Evolutionary conservation across 1,139 yeast genomes (phyloP), one percentile per base, ranked within the genome.

Genomic region (Pneumocystis canis): DNA sequence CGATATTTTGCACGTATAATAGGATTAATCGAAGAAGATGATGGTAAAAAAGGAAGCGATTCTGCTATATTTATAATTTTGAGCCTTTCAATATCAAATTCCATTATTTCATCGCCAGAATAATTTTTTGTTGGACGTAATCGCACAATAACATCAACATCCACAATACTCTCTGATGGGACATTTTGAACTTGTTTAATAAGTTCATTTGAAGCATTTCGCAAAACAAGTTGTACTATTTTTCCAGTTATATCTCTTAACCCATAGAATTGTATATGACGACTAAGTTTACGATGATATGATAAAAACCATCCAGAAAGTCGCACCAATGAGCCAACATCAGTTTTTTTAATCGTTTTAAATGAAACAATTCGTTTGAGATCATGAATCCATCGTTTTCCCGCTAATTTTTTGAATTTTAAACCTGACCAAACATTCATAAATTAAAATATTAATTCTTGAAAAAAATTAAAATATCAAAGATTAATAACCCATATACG

Each of bases 1-100:
- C 97, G 76, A 70, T 82, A 84, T 68, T 87, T 86, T 1, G 90
- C 84, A 9, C 0, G 96, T 96, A 72, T 84, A 79, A 9, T 78
- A 80, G 14, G 74, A 74, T 60, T 73, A 70, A 59, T 75, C 77
- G 53, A 71, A 65, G 84, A 75, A 54, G 82, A 80, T 62, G 83
- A 85, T 60, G 89, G 76, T 66, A 88, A 84, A 0, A 95, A 81
- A 0, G 94, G 89, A 58, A 82, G 80, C 57, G 82, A 76, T 66
- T 81, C 81, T 3, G 95, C 81, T 11, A 75, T 72, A 70, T 89
- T 90, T 60, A 90, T 76, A 0, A 82, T 75, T 60, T 82, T 83
- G 58, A 83, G 76, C 6, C 76, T 72, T 0, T 75, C 71, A 2
- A 88, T 79, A 11, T 78, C 75, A 47, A 89, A 70, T 68, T 89